phyloP scores from a whole-genome alignment of 1,284 basidiomycete species.

The Sporisorium sorghi region DNA sequence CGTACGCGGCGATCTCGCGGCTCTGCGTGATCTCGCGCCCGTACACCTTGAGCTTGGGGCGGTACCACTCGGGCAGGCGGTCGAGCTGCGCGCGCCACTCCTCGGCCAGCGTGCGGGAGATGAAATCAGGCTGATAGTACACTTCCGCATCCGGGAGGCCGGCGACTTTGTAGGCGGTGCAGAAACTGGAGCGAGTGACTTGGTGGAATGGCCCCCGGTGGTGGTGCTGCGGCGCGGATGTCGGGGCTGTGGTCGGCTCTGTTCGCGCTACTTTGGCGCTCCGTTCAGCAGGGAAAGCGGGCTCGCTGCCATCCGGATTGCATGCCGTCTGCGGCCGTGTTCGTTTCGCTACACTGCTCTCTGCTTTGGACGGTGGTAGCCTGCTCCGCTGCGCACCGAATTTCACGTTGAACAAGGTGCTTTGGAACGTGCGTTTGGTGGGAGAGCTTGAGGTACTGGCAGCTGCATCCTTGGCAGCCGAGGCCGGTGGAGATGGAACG shows the following conservation, averaged over 20 bases:
- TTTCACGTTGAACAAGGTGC: conserved; percentile 47
- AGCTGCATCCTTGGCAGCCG: neutral
- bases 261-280: conserved; percentile 10
- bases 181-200: conserved; percentile 34
- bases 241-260: neutral
- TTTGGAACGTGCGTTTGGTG: conserved; percentile 35
- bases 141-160: conserved; percentile 69
- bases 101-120: conserved; percentile 65
- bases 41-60: conserved; percentile 73
- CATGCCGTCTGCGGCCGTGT: conserved; percentile 14
- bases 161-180: conserved; percentile 20
- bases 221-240: conserved; percentile 29
- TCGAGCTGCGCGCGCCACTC: conserved; percentile 71
- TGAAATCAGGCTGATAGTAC: conserved; percentile 70
- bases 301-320: neutral
- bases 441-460: conserved; percentile 14
- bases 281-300: neutral
- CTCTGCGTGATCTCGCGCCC: conserved; percentile 72
- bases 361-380: conserved; percentile 21
- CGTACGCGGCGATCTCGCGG: conserved; percentile 69
- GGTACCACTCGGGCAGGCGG: conserved; percentile 69
- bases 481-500: conserved; percentile 13
- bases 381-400: conserved; percentile 32
- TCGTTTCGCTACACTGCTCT: conserved; percentile 11
- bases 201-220: conserved; percentile 53